These are phyloP conservation scores for Euphorbia lathyris DNA, from an alignment of 345 rosid genomes.

Conservation along the genomic window DNA sequence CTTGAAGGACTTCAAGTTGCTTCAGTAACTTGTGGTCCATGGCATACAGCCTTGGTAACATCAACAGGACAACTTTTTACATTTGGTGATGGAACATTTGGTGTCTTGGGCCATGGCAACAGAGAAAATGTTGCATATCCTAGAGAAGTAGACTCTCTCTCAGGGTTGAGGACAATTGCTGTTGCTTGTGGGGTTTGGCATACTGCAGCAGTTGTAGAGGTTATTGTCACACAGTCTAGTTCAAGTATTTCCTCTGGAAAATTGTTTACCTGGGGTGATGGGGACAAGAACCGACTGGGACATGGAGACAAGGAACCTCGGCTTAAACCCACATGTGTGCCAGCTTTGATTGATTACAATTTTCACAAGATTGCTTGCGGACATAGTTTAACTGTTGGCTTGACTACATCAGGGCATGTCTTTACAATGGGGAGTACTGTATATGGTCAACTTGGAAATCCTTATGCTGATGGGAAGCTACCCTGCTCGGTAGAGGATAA, in stretches of 20 bases:
- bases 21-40: slow-evolving; percentile 88
- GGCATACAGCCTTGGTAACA: slow-evolving; percentile 95
- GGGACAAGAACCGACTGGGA: slow-evolving; percentile 91
- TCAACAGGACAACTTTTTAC: slow-evolving; percentile 87
- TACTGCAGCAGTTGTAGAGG: slow-evolving; percentile 94
- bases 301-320: slow-evolving; percentile 93
- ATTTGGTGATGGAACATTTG: slow-evolving; percentile 95
- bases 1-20: slow-evolving; percentile 90
- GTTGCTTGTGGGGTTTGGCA: slow-evolving; percentile 99
- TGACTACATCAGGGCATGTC: slow-evolving; percentile 73
- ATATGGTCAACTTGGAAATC: slow-evolving; percentile 93
- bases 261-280: slow-evolving; percentile 98
- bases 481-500: slow-evolving; percentile 73
- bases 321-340: slow-evolving; percentile 88
- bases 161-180: slow-evolving; percentile 75
- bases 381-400: slow-evolving; percentile 86
- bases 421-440: slow-evolving; percentile 92
- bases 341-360: slow-evolving; percentile 71
- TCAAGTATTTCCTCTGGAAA: slow-evolving; percentile 75
- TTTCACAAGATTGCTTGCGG: slow-evolving; percentile 89
- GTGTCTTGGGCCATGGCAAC: slow-evolving; percentile 91
- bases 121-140: slow-evolving; percentile 64
- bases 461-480: slow-evolving; percentile 70
- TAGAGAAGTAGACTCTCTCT: slow-evolving; percentile 81
- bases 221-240: slow-evolving; percentile 75